A percentile compares a stretch with the other conserved stretches of the same genome.
phyloP scores from a whole-genome alignment of 2,329 filamentous ascomycete species.

The Zasmidium cellare region DNA sequence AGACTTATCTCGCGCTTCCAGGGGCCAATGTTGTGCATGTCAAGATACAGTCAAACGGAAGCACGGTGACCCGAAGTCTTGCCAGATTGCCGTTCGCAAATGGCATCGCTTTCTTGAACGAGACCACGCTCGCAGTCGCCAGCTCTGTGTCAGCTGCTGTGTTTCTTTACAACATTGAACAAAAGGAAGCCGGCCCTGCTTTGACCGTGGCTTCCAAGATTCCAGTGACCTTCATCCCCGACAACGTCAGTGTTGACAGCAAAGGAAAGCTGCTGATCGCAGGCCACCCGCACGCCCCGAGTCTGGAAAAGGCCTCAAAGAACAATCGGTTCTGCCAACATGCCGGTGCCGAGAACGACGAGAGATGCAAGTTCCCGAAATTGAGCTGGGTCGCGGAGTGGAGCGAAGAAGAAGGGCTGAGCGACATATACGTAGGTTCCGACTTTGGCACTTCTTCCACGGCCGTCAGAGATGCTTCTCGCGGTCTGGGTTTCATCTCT shows the following conservation, averaged over 20 bases:
- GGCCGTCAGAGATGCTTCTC: constrained; percentile 39
- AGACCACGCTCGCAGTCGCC: constrained; percentile 40
- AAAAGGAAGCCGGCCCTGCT: constrained; percentile 8
- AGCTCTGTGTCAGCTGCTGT: constrained; percentile 37
- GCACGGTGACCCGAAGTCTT: constrained; percentile 22
- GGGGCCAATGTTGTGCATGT: constrained; percentile 40
- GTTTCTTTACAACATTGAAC: constrained; percentile 35
- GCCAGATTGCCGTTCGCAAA: constrained; percentile 44
- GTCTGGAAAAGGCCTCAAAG: constrained; percentile 27
- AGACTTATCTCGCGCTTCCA: constrained; percentile 40
- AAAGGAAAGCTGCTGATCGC: constrained; percentile 42
- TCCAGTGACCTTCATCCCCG: constrained; percentile 34
- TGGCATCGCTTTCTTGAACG: constrained; percentile 40
- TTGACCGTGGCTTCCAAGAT: constrained; percentile 21
- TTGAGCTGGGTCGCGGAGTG: constrained; percentile 40
- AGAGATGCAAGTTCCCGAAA: constrained; percentile 25
- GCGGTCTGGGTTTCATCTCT: constrained; percentile 37
- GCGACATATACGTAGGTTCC: constrained; percentile 38
- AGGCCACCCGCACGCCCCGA: constrained; percentile 42
- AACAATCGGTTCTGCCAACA: constrained; percentile 23
- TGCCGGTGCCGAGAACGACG: constrained; percentile 20
- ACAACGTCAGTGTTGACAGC: constrained; percentile 42
- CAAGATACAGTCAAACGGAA: constrained; percentile 21
- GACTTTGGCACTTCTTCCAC: constrained; percentile 40
- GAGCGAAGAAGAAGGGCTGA: constrained; percentile 36